Percentiles rank a stretch among this genome's conserved stretches.
phyloP scores from a whole-genome alignment of 2,329 filamentous ascomycete species.

The Lomentospora prolificans region DNA sequence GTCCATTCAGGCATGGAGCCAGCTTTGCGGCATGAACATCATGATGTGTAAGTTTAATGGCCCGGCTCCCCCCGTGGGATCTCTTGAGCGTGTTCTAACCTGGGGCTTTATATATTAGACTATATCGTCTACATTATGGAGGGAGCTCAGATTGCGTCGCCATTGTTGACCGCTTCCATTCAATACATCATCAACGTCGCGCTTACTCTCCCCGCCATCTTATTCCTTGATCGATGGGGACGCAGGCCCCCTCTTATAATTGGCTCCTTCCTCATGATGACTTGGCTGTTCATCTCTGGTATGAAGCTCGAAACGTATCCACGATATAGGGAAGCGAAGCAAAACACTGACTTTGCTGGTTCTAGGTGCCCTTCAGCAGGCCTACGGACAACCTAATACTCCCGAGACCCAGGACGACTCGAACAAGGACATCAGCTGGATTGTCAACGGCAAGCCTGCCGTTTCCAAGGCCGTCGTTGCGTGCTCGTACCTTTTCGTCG shows the following conservation, averaged over 20 bases:
- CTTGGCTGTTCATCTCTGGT: slow-evolving; percentile 53
- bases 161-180: slow-evolving; percentile 49
- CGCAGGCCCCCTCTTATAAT: slow-evolving; percentile 46
- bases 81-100: no score
- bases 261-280: slow-evolving; percentile 48
- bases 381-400: slow-evolving; percentile 42
- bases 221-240: slow-evolving; percentile 50
- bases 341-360: slow-evolving; percentile 3
- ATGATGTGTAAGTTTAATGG: slow-evolving; percentile 35
- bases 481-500: slow-evolving; percentile 56
- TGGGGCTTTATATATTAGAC: no score
- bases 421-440: slow-evolving; percentile 45
- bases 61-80: slow-evolving; percentile 21
- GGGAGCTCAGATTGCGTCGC: slow-evolving; percentile 43
- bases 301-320: no score
- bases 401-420: slow-evolving; percentile 24
- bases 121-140: slow-evolving; percentile 54
- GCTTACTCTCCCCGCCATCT: slow-evolving; percentile 48
- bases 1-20: slow-evolving; percentile 49
- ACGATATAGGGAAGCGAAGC: no score
- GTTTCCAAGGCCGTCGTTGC: slow-evolving; percentile 54
- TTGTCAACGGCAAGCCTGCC: slow-evolving; percentile 38
- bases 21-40: slow-evolving; percentile 50
- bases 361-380: slow-evolving; percentile 45
- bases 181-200: slow-evolving; percentile 56